phyloP scores from a whole-genome alignment of 495 filamentous ascomycete species.

The Daldinia childiae region DNA sequence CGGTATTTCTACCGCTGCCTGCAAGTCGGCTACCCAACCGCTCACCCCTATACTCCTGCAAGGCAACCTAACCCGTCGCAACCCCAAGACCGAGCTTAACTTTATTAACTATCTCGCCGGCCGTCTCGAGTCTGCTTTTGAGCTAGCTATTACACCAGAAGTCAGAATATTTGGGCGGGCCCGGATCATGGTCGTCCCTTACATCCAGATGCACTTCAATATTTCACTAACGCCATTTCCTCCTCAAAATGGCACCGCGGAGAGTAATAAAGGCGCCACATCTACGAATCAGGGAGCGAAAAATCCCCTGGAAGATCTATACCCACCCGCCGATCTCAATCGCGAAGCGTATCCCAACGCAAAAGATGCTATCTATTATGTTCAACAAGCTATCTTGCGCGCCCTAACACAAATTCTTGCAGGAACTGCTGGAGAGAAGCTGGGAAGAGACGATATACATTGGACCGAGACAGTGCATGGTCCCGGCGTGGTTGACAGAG shows the following conservation, averaged over 20 bases:
- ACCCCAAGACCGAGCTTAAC: conserved; percentile 41
- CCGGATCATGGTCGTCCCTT: conserved; percentile 37
- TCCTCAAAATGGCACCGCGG: background rate
- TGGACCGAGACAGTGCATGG: conserved; percentile 34
- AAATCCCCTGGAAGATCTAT: conserved; percentile 36
- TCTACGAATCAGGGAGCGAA: conserved; percentile 20
- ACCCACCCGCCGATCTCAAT: conserved; percentile 39
- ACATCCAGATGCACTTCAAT: conserved; percentile 45
- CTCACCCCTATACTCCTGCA: conserved; percentile 21
- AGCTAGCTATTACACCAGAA: conserved; percentile 52
- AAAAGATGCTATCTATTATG: conserved; percentile 42
- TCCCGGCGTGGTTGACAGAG: conserved; percentile 18
- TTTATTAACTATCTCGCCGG: conserved; percentile 40
- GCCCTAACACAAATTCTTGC: conserved; percentile 31
- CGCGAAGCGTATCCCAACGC: conserved; percentile 40
- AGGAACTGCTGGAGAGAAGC: conserved; percentile 1
- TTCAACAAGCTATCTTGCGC: conserved; percentile 39
- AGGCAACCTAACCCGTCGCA: conserved; percentile 22
- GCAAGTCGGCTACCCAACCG: conserved; percentile 30
- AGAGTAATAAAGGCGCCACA: background rate
- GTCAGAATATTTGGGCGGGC: conserved; percentile 47
- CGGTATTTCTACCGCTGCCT: conserved; percentile 40
- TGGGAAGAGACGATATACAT: conserved; percentile 27
- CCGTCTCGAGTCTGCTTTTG: conserved; percentile 45
- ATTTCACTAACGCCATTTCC: conserved; percentile 46